Evolutionary conservation across 257 asterid species (phyloP).

Genomic region (Fraxinus quadrangulata): DNA sequence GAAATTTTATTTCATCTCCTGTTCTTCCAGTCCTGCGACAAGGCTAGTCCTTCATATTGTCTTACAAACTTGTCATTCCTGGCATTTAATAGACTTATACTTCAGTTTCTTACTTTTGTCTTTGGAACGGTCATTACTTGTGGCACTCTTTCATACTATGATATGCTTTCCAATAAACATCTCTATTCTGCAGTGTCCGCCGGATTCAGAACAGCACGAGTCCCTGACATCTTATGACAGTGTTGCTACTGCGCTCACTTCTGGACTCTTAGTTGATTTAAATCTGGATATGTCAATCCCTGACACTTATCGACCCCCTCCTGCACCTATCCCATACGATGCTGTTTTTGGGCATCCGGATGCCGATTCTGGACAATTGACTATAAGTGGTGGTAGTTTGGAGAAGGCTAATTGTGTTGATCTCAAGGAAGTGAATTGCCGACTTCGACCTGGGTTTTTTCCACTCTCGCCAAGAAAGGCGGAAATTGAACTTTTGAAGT

Average conservation of each 20-base stretch:
- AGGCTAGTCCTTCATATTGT: background rate
- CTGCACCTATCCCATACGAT: conserved; percentile 70
- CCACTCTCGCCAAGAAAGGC: conserved; percentile 46
- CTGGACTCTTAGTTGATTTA: conserved; percentile 54
- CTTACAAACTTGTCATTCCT: background rate
- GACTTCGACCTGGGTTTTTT: conserved; percentile 32
- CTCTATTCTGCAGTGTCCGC: conserved; percentile 56
- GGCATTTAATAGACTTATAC: background rate
- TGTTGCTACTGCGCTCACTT: conserved; percentile 42
- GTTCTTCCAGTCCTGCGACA: background rate
- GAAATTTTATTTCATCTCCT: background rate
- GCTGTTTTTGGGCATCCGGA: conserved; percentile 51
- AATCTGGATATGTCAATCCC: conserved; percentile 65
- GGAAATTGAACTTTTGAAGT: conserved; percentile 43
- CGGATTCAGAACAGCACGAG: conserved; percentile 63
- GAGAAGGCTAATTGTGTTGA: conserved; percentile 29
- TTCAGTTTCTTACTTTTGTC: background rate
- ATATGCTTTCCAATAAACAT: background rate
- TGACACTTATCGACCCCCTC: conserved; percentile 65
- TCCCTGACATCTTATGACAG: conserved; percentile 65
- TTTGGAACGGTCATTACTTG: background rate
- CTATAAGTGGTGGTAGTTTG: conserved; percentile 27
- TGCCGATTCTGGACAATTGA: conserved; percentile 31
- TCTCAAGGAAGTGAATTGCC: conserved; percentile 42
- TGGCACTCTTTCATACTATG: background rate